A percentile compares a stretch with the other conserved stretches of the same genome.
phyloP scores from a whole-genome alignment of 2,329 filamentous ascomycete genomes.

The Setomelanomma holmii region DNA sequence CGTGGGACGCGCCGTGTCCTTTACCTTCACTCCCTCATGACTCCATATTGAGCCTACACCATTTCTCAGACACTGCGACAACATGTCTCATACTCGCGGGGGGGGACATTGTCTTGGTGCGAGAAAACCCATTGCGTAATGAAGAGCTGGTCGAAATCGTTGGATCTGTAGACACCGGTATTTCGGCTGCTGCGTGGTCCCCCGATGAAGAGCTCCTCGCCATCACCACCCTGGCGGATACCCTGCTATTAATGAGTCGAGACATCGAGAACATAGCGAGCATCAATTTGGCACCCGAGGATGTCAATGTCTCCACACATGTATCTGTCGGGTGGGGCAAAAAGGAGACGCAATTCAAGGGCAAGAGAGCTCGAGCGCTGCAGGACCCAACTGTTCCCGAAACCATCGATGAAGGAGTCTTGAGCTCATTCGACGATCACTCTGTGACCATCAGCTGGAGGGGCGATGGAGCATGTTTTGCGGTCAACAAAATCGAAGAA shows the following conservation, averaged over 20 bases:
- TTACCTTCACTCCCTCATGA: constrained; percentile 78
- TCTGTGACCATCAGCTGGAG: constrained; percentile 84
- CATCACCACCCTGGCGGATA: constrained; percentile 79
- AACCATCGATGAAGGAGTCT: constrained; percentile 80
- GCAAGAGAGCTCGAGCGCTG: constrained; percentile 83
- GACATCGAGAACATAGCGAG: constrained; percentile 85
- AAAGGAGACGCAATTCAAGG: constrained; percentile 96
- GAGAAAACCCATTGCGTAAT: constrained; percentile 70
- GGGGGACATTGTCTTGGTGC: constrained; percentile 87
- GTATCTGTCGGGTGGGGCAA: constrained; percentile 99
- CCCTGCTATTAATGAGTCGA: constrained; percentile 89
- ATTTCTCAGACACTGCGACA: constrained; percentile 80
- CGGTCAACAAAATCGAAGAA: constrained; percentile 79
- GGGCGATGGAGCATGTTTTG: constrained; percentile 90
- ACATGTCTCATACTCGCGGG: constrained; percentile 85
- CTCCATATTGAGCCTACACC: constrained; percentile 78
- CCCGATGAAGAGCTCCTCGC: constrained; percentile 91
- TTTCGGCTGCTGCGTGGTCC: constrained; percentile 89
- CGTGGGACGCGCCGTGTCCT: constrained; percentile 88
- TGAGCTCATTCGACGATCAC: constrained; percentile 77
- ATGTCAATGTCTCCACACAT: constrained; percentile 87
- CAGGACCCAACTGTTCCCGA: constrained; percentile 95
- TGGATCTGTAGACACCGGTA: constrained; percentile 90
- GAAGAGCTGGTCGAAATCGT: constrained; percentile 92
- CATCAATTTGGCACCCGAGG: constrained; percentile 73